phyloP scores from a whole-genome alignment of 768 basidiomycete species.

The Mycena rebaudengoi region DNA sequence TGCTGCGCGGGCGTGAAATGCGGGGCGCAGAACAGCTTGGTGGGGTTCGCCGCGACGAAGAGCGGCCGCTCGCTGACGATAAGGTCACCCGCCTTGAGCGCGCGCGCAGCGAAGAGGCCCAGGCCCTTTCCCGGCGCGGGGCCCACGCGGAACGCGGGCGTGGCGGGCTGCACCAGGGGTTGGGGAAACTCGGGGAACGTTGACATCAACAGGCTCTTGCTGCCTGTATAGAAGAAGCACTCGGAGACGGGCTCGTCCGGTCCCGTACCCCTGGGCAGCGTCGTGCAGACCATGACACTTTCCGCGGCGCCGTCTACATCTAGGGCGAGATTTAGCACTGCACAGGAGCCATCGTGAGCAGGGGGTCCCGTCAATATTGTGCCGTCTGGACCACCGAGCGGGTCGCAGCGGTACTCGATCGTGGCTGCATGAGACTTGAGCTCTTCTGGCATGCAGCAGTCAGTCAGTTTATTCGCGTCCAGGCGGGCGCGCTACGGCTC shows the following conservation, averaged over 20 bases:
- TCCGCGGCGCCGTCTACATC: too few species aligned
- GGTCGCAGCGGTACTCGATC: too few species aligned
- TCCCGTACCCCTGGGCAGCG: neutral
- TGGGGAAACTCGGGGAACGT: constrained; percentile 22
- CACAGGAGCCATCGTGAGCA: neutral
- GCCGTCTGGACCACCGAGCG: too few species aligned
- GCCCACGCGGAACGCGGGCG: constrained; percentile 20
- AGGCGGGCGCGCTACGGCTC: neutral
- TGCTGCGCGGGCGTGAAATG: neutral
- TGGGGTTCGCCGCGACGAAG: constrained; percentile 39
- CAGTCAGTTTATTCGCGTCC: neutral
- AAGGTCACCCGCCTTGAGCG: constrained; percentile 38
- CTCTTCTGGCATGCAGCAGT: neutral
- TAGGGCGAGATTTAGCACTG: too few species aligned
- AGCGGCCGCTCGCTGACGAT: constrained; percentile 47
- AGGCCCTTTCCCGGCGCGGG: constrained; percentile 27
- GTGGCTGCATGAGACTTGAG: neutral
- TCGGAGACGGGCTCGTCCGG: neutral
- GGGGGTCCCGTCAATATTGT: neutral
- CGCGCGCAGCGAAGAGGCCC: constrained; percentile 41
- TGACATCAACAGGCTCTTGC: neutral
- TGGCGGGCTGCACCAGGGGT: constrained; percentile 16
- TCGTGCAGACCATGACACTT: neutral
- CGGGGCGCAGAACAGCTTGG: too few species aligned
- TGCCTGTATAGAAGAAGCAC: neutral